Evolutionary conservation across 169 alveolate genomes (phyloP).

Genomic region (Plasmodium gallinaceum): DNA sequence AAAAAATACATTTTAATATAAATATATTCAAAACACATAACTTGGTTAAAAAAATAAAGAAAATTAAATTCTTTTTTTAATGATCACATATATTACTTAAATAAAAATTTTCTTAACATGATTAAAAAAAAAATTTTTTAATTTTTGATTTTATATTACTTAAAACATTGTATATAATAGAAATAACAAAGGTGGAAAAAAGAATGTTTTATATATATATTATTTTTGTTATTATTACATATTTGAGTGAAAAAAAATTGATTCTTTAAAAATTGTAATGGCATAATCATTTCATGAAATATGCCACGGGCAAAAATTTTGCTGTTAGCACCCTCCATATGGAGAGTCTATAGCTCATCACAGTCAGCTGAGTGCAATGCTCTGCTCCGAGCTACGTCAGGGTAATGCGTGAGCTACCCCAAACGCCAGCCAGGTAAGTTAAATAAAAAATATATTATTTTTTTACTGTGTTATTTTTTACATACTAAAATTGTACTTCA

Average conservation of each 20-base stretch:
- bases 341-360: constrained; percentile 96
- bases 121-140: no score
- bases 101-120: no score
- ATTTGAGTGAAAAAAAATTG: constrained; percentile 15
- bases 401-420: constrained; percentile 97
- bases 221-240: no score
- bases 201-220: constrained; percentile 1
- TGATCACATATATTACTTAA: no score
- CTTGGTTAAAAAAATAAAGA: no score
- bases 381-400: constrained; percentile 97
- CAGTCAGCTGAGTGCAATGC: constrained; percentile 97
- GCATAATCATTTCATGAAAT: constrained; percentile 82
- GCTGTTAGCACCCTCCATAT: constrained; percentile 95
- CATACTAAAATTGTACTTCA: constrained; percentile 63
- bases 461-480: constrained; percentile 47
- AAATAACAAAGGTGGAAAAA: no score
- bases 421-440: constrained; percentile 98
- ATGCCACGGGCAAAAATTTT: constrained; percentile 94
- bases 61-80: no score
- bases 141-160: no score
- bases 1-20: no score
- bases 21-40: no score
- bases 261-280: constrained; percentile 43
- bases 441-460: constrained; percentile 8
- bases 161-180: no score